These are phyloP conservation scores for Cladosporium sp. DNA, from an alignment of 2,329 filamentous ascomycete species.

Conservation along the genomic window DNA sequence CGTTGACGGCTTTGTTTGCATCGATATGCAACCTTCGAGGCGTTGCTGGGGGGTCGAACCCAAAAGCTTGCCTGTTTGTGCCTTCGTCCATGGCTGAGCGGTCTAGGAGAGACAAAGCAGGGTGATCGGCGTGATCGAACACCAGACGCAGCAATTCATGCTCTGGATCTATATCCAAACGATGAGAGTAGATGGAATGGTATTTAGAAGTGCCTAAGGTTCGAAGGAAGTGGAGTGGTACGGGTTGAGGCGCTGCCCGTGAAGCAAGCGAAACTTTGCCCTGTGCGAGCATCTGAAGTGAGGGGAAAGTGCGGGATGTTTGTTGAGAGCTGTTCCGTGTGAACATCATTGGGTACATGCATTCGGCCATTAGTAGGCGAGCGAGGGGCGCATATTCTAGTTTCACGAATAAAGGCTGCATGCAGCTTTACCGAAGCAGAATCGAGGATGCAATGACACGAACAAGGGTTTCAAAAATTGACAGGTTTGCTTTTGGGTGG, in stretches of 20 bases:
- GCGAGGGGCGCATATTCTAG: background rate
- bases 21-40: too few relatives aligned
- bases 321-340: background rate
- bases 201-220: background rate
- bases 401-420: background rate
- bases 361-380: background rate
- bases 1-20: background rate
- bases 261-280: constrained; percentile 6
- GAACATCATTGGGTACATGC: background rate
- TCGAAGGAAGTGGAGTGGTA: background rate
- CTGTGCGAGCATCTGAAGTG: background rate
- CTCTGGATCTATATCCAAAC: too few relatives aligned
- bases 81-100: too few relatives aligned
- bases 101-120: too few relatives aligned
- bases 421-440: background rate
- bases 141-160: too few relatives aligned
- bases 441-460: background rate
- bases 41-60: too few relatives aligned
- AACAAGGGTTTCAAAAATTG: background rate
- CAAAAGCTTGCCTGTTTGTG: too few relatives aligned
- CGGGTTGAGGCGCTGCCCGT: background rate
- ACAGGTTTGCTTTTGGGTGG: constrained; percentile 5
- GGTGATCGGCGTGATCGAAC: too few relatives aligned
- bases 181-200: too few relatives aligned
- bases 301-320: constrained; percentile 4